Base-by-base conservation (phyloP, 768 basidiomycete species). In the Tylopilus balloui region DNA sequence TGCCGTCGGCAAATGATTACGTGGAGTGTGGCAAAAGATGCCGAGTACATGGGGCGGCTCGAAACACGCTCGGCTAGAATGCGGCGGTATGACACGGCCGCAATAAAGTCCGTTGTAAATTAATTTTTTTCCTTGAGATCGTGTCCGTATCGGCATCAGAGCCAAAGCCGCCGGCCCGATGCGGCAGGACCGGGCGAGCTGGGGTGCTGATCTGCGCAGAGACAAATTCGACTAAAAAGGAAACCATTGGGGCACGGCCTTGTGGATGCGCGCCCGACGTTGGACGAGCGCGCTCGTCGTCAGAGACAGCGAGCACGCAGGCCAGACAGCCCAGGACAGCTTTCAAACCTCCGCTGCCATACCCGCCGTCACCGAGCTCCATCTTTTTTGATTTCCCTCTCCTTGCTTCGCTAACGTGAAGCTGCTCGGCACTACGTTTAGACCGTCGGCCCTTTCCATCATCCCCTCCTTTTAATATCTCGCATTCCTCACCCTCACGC, bases 151-250 rank as follows among this genome's bases (percentile, higher is more conserved):
- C 67, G 67, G 65, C 54, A 59, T 20, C 60, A 55, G 55, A 65
- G 45, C 47, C 38, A 56, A 58, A 68, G 68, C 66, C 66, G 68
- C 61, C 66, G 68, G 66, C 61, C 61, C 68, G 56, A 62, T 48
- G 48, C 62, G 60, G 41, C 29, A 50, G 55, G 56, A 65, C 67
- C 57, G 65, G 58, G 42, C 25, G 32, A 20, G 45, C n/a, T 9
- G 11, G 3, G n/a, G 47, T 29, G 41, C 2, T 47, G 62, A 68
- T 66, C 66, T 58, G 46, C 63, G 58, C 42, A 54, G 51, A 48
- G 55, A 55, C 61, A 50, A 51, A 47, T 48, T 37, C 5, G 47
- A 50, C 59, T 14, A 60, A 54, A 47, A 47, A 31, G 52, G 56
- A 49, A 53, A 55, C 41, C 31, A 25, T 11, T 35, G 39, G 31